Base-by-base conservation (phyloP, 2,329 filamentous ascomycete genomes). In the Trichoderma cornu-damae region DNA sequence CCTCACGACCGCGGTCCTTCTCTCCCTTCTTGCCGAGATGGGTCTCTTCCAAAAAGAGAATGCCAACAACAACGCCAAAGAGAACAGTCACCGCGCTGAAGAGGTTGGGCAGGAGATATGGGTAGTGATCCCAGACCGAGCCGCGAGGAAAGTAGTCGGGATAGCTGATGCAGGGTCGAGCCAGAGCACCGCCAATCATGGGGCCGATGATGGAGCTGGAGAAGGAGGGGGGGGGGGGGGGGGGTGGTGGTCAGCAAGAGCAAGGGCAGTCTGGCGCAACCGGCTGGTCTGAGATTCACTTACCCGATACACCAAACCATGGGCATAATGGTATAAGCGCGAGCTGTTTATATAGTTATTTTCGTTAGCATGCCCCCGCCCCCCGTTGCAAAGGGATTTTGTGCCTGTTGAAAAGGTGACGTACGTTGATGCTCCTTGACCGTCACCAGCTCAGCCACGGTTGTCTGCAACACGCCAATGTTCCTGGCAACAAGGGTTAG, bases 311-410 rank as follows among this genome's bases (percentile, higher is more conserved):
- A 96, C 94, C 94, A 99, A 24, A 97, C 90, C 70, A 96, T 90
- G 6, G 94, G 94, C 91, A 99, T 96, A 64, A 97, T 92, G 11
- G 93, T 90, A 74, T 96, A 99, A 49, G 93, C 94, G 65, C 90
- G 89, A 64, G 92, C 88, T 91, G 42, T 57, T 7, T 16, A 22
- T n/a, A n/a, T n/a, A 22, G 55, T 26, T 14, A 30, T 22, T 22
- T 12, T 3, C 44, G 65, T 76, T 63, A 72, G 67, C 37, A 46
- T 46, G 32, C 0, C 32, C 12, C 20, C 8, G 20, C 18, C 47
- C 4, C 14, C 20, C n/a, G n/a, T n/a, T n/a, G n/a, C n/a, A n/a
- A n/a, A n/a, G n/a, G n/a, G n/a, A n/a, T n/a, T n/a, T n/a, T n/a
- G n/a, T n/a, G n/a, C n/a, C n/a, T n/a, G n/a, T n/a, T n/a, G n/a